These are phyloP conservation scores for Diplodia sapinea DNA, from an alignment of 2,329 filamentous ascomycete species.

Conservation along the genomic window DNA sequence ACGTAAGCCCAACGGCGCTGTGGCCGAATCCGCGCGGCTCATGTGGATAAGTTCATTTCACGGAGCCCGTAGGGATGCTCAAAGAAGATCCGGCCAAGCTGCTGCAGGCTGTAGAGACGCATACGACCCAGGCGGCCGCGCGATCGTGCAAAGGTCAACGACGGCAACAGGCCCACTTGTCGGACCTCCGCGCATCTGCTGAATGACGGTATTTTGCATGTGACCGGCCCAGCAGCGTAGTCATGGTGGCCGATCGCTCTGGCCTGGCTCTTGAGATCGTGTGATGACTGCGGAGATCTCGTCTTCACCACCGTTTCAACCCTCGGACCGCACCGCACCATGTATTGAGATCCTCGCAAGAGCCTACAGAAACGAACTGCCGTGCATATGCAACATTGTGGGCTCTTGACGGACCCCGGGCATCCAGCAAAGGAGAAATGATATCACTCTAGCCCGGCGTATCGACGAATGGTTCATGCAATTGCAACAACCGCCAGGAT, in stretches of 20 bases:
- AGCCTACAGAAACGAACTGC: background rate
- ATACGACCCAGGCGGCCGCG: background rate
- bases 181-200: background rate
- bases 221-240: background rate
- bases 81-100: background rate
- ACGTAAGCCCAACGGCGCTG: background rate
- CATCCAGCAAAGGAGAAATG: background rate
- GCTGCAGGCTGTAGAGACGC: background rate
- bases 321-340: background rate
- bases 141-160: background rate
- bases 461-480: background rate
- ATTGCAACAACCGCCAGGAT: background rate
- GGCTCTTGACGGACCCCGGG: background rate
- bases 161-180: background rate
- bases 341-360: background rate
- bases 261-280: constrained; percentile 1
- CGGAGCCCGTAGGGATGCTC: background rate
- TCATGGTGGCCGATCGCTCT: constrained; percentile 1
- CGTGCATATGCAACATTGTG: background rate
- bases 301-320: constrained; percentile 8
- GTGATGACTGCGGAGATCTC: constrained; percentile 20
- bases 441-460: background rate
- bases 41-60: background rate
- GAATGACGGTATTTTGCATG: constrained; percentile 12
- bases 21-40: constrained; percentile 2